Conservation (phyloP, 345 rosid species). For the Diplotaxis tenuifolia region DNA sequence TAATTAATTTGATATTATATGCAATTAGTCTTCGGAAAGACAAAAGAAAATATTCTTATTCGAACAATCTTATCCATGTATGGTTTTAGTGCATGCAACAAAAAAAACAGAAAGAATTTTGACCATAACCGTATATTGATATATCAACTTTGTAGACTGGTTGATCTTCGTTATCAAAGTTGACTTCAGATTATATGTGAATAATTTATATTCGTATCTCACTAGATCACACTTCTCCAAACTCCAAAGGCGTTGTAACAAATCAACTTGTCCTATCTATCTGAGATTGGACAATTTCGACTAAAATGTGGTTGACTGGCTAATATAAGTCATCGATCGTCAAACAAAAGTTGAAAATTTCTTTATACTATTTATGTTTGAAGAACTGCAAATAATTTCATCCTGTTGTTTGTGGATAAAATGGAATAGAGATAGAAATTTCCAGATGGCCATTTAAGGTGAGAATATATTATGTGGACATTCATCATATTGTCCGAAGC, state of each 20-base stretch:
- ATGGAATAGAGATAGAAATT: not conserved
- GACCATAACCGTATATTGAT: conserved; percentile 19
- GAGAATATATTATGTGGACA: conserved; percentile 1
- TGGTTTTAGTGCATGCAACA: conserved; percentile 14
- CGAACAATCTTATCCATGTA: conserved; percentile 13
- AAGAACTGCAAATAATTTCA: not conserved
- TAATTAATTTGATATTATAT: not conserved
- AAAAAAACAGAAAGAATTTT: conserved; percentile 15
- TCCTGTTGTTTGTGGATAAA: not conserved
- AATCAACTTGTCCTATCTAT: not conserved
- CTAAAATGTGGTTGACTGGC: not conserved
- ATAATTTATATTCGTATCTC: not conserved
- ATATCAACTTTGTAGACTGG: not conserved
- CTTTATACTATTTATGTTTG: not conserved
- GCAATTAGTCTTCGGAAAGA: not conserved
- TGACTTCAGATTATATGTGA: not conserved
- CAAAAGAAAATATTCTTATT: not conserved
- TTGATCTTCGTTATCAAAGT: conserved; percentile 13
- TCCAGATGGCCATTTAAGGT: not conserved
- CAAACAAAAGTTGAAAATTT: not conserved
- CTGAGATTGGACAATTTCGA: not conserved
- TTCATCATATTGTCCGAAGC: not conserved
- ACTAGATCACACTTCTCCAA: conserved; percentile 13
- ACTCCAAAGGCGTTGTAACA: conserved; percentile 1
- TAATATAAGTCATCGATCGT: no score